These are phyloP conservation scores for Xylariaceae sp. DNA, from an alignment of 2,329 filamentous ascomycete species.

Conservation along the genomic window DNA sequence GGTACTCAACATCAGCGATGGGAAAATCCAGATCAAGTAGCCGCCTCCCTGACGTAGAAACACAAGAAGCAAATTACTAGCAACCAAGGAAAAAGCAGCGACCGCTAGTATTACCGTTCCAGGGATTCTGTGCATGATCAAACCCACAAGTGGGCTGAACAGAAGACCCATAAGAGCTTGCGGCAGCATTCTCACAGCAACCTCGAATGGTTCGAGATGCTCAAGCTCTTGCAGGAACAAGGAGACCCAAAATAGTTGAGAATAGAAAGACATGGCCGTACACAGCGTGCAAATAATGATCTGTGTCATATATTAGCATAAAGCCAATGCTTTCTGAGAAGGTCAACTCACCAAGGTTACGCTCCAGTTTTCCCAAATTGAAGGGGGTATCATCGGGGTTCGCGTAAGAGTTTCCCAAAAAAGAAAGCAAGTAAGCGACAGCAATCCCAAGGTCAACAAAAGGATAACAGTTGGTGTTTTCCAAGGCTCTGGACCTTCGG, in stretches of 20 bases:
- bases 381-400: conserved; percentile 38
- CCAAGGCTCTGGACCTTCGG: conserved; percentile 37
- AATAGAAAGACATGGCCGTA: conserved; percentile 38
- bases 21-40: conserved; percentile 38
- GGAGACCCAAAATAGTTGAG: conserved; percentile 39
- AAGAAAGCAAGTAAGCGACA: conserved; percentile 37
- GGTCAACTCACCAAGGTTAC: conserved; percentile 32
- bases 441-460: conserved; percentile 34
- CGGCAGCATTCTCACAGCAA: conserved; percentile 37
- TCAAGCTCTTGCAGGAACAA: conserved; percentile 40
- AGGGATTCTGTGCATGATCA: conserved; percentile 35
- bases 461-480: conserved; percentile 39
- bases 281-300: conserved; percentile 34
- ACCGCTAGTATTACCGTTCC: conserved; percentile 32
- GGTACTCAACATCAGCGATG: conserved; percentile 38
- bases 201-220: conserved; percentile 35
- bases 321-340: background rate
- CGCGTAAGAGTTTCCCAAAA: conserved; percentile 37
- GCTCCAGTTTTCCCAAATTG: conserved; percentile 34
- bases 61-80: conserved; percentile 37
- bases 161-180: conserved; percentile 38
- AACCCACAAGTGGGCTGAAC: conserved; percentile 38
- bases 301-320: conserved; percentile 21
- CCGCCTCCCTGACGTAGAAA: conserved; percentile 34
- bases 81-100: conserved; percentile 30